A percentile compares a stretch with the other conserved stretches of the same genome.
Conservation (phyloP, 2,329 filamentous ascomycete species). For the Colletotrichum sp. region DNA sequence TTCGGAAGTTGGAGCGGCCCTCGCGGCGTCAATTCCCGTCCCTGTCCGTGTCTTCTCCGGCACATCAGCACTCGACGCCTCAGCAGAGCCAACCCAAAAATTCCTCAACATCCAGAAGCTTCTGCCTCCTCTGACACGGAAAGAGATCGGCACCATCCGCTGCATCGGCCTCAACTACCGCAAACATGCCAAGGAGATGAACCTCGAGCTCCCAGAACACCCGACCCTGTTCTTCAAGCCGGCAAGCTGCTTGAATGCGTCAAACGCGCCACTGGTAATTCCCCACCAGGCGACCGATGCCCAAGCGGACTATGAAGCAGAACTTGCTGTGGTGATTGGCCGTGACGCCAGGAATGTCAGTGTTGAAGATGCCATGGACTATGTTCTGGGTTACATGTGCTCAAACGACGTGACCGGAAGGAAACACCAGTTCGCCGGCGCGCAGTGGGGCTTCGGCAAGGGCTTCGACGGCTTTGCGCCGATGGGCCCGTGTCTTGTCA, state of each 20-base stretch:
- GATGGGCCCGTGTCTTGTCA: slow-evolving; percentile 35
- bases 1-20: slow-evolving; percentile 23
- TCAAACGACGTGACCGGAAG: slow-evolving; percentile 61
- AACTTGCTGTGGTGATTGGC: slow-evolving; percentile 54
- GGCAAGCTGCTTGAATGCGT: slow-evolving; percentile 43
- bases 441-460: slow-evolving; percentile 56
- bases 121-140: slow-evolving; percentile 43
- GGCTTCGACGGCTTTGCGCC: slow-evolving; percentile 55
- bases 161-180: slow-evolving; percentile 54
- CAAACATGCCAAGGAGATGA: slow-evolving; percentile 35
- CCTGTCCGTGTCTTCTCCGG: slow-evolving; percentile 23
- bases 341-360: slow-evolving; percentile 51
- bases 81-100: slow-evolving; percentile 25
- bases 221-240: slow-evolving; percentile 48
- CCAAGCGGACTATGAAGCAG: slow-evolving; percentile 52
- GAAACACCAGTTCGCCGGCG: slow-evolving; percentile 51
- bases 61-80: slow-evolving; percentile 29
- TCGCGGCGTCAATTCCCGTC: slow-evolving; percentile 21
- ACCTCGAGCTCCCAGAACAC: slow-evolving; percentile 22
- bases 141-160: slow-evolving; percentile 59
- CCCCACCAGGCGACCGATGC: slow-evolving; percentile 50
- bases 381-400: slow-evolving; percentile 61
- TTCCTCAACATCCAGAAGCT: slow-evolving; percentile 31
- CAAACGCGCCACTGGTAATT: slow-evolving; percentile 41
- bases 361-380: slow-evolving; percentile 50